Evolutionary conservation across 2,329 filamentous ascomycete species (phyloP).

Genomic region (Alternaria incomplexa): DNA sequence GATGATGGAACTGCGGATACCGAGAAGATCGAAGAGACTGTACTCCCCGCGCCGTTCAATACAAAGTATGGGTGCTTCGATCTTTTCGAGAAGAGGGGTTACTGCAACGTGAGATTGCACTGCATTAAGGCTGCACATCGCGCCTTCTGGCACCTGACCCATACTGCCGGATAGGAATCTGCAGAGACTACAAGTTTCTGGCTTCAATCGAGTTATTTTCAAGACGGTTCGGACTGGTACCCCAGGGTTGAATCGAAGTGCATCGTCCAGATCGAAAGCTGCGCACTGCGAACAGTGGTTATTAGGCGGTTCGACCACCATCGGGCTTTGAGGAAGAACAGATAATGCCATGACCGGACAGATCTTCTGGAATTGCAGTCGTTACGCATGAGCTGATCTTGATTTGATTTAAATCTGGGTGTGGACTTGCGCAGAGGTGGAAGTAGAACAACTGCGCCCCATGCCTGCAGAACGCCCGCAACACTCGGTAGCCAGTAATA

Average conservation of each 20-base stretch:
- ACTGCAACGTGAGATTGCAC: not conserved
- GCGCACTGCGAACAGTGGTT: not conserved
- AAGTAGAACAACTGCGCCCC: not conserved
- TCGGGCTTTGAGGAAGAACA: not conserved
- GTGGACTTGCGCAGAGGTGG: not conserved
- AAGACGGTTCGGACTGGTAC: not conserved
- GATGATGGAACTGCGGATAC: not conserved
- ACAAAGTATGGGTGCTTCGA: not conserved
- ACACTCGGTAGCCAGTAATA: not conserved
- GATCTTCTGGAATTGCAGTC: not conserved
- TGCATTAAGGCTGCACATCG: not conserved
- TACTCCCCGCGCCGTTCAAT: not conserved
- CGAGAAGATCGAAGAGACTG: not conserved
- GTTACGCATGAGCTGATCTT: not conserved
- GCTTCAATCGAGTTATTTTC: not conserved
- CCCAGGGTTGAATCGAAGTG: not conserved
- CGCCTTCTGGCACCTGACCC: not conserved
- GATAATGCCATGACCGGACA: not conserved
- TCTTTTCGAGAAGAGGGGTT: not conserved
- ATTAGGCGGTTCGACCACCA: not conserved
- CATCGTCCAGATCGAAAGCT: not conserved
- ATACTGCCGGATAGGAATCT: not conserved
- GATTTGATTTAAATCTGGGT: not conserved
- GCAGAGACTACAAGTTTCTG: not conserved
- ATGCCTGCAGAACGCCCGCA: not conserved